Conservation (phyloP, 495 filamentous ascomycete genomes). For the Podospora bellae-mahoneyi region DNA sequence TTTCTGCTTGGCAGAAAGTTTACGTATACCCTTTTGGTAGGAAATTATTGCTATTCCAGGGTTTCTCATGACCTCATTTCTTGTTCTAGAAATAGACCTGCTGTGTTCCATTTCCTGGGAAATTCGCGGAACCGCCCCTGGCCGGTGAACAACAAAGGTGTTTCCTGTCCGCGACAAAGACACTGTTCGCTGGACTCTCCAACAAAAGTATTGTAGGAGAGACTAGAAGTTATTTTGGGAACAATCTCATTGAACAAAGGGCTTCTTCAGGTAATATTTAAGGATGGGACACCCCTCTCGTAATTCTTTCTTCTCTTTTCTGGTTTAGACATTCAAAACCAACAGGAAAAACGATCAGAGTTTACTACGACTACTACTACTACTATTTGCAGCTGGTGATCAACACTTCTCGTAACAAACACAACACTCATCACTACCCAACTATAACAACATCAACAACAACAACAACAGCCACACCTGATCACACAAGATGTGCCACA, state of each 20-base stretch:
- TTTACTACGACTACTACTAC: neutral
- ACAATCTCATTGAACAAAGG: neutral
- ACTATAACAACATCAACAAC: neutral
- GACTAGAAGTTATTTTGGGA: neutral
- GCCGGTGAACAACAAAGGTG: neutral
- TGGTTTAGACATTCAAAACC: neutral
- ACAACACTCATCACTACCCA: constrained; percentile 2
- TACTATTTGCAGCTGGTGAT: neutral
- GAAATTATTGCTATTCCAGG: neutral
- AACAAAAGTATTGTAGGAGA: neutral
- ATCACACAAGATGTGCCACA: neutral
- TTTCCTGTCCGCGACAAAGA: neutral
- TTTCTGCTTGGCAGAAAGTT: neutral
- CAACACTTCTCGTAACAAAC: neutral
- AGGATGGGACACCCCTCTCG: neutral
- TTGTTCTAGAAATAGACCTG: neutral
- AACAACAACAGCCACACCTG: neutral
- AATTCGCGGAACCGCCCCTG: neutral
- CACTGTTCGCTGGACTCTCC: neutral
- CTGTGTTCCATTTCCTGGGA: neutral
- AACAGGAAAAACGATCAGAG: neutral
- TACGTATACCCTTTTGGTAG: neutral
- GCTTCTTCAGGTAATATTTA: neutral
- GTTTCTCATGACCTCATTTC: neutral
- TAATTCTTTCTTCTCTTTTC: neutral